Conservation (phyloP, 805 yeast species). For the Suhomyces xylopsoci region DNA sequence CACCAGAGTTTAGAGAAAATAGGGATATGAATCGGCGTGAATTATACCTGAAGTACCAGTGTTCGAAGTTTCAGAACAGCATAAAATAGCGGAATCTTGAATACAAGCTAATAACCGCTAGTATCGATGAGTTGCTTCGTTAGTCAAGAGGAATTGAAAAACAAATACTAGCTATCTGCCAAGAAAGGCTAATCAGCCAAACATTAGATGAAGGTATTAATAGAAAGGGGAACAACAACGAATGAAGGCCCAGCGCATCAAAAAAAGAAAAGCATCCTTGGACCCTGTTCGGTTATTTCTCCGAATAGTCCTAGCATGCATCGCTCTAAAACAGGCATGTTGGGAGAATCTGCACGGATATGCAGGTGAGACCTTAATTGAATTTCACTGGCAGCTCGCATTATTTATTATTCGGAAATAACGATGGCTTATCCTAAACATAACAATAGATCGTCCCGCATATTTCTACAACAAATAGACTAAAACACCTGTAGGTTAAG, state of each 20-base stretch:
- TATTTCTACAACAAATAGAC: background rate
- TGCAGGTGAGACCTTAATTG: background rate
- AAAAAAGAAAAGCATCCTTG: background rate
- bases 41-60: no score
- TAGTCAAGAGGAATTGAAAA: background rate
- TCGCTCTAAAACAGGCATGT: background rate
- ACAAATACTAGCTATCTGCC: background rate
- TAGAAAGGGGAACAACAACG: background rate
- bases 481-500: background rate
- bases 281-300: background rate
- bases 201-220: background rate
- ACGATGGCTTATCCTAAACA: background rate
- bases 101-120: no score
- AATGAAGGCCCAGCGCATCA: background rate
- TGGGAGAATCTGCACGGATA: background rate
- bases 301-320: background rate
- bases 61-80: background rate
- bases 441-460: background rate
- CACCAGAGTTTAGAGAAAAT: background rate
- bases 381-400: slow-evolving; percentile 3
- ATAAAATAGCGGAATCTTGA: background rate
- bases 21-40: no score
- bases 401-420: background rate
- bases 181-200: background rate
- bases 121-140: no score